Percentiles rank a stretch among this genome's conserved stretches.
Evolutionary conservation across 83 land plant genomes (phyloP).

Genomic region (Thuja plicata): DNA sequence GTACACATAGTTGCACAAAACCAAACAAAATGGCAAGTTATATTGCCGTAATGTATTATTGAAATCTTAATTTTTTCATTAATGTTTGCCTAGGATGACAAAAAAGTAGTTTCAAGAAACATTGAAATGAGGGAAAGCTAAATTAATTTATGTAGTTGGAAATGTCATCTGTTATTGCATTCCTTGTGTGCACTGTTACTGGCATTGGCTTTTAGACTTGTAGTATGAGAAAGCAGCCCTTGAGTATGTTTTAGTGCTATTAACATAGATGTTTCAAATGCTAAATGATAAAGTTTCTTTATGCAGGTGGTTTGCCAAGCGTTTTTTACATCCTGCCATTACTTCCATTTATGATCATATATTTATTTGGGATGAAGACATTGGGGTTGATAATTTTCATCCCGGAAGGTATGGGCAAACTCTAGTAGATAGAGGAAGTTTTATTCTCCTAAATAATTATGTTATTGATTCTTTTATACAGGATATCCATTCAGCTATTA

Average conservation of each 20-base stretch:
- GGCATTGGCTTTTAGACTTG: background rate
- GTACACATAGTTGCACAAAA: constrained; percentile 82
- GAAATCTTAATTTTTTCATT: background rate
- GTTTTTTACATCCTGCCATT: constrained; percentile 80
- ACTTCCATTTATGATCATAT: constrained; percentile 72
- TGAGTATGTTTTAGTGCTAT: background rate
- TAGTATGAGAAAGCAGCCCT: background rate
- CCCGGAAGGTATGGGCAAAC: constrained; percentile 55
- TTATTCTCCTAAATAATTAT: background rate
- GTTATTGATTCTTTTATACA: background rate
- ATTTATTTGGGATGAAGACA: constrained; percentile 91
- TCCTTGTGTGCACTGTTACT: background rate
- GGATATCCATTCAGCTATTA: background rate
- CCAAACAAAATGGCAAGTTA: constrained; percentile 90
- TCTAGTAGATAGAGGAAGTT: background rate
- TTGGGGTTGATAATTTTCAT: constrained; percentile 76
- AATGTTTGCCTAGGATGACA: background rate
- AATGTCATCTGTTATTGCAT: background rate
- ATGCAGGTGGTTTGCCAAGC: constrained; percentile 92
- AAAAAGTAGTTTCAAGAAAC: background rate
- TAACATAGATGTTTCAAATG: background rate
- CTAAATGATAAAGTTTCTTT: background rate
- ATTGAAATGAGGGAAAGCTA: background rate
- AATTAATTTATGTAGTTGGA: background rate
- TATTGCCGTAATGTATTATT: background rate